phyloP scores from a whole-genome alignment of 768 basidiomycete species.

The Russula ochroleuca region DNA sequence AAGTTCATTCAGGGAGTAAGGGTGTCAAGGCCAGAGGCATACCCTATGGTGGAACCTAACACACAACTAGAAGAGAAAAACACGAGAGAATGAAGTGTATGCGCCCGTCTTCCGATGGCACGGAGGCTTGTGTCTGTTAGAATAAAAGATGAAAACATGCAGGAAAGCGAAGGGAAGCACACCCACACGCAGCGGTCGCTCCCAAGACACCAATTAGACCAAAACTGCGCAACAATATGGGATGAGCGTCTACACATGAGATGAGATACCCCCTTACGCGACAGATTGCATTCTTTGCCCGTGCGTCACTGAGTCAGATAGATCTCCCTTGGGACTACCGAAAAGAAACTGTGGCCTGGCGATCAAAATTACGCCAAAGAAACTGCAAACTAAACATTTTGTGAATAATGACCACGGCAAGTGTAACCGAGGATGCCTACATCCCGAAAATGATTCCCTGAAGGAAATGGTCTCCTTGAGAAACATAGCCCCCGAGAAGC shows the following conservation, averaged over 20 bases:
- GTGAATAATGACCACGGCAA: neutral
- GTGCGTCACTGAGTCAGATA: constrained; percentile 28
- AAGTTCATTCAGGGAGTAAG: neutral
- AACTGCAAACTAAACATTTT: constrained; percentile 47
- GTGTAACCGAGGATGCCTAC: constrained; percentile 32
- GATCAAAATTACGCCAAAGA: constrained; percentile 75
- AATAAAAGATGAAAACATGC: neutral
- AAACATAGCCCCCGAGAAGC: constrained; percentile 56
- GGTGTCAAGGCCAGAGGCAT: neutral
- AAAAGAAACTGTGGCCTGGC: constrained; percentile 76
- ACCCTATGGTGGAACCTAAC: constrained; percentile 37
- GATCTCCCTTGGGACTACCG: constrained; percentile 34
- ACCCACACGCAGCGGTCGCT: constrained; percentile 64
- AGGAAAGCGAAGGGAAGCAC: neutral
- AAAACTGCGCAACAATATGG: constrained; percentile 38
- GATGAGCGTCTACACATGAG: neutral
- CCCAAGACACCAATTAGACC: constrained; percentile 62
- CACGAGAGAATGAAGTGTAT: constrained; percentile 64
- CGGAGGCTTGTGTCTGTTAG: constrained; percentile 48
- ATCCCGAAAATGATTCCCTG: constrained; percentile 52
- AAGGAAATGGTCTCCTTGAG: constrained; percentile 55
- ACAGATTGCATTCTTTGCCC: constrained; percentile 54
- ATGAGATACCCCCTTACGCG: constrained; percentile 37
- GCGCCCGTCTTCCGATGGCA: constrained; percentile 70
- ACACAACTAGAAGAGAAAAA: constrained; percentile 62